phyloP scores from a whole-genome alignment of 176 grass and related monocot genomes.

The Chloris gayana region DNA sequence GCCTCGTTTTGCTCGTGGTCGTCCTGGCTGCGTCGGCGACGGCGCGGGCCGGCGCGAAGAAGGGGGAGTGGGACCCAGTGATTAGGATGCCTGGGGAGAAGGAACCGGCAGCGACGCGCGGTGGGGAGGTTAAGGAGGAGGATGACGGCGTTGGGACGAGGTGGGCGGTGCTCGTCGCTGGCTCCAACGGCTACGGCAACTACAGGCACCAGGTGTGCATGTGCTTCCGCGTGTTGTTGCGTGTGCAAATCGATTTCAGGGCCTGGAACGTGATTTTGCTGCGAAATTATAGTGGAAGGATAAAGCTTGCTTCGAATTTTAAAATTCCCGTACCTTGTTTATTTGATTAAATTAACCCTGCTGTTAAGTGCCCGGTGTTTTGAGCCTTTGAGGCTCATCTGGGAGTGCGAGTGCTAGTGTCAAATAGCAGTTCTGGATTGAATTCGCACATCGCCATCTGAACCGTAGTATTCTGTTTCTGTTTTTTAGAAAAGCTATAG shows the following conservation, averaged over 20 bases:
- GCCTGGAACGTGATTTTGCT: too few relatives aligned
- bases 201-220: slow-evolving; percentile 80
- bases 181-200: slow-evolving; percentile 81
- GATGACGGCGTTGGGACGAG: slow-evolving; percentile 59
- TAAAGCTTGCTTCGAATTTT: neutral
- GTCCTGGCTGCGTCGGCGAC: slow-evolving; percentile 25
- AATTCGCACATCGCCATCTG: neutral
- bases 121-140: neutral
- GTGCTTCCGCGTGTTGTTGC: neutral
- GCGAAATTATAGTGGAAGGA: neutral
- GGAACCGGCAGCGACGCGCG: neutral
- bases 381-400: neutral
- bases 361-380: neutral
- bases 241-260: neutral
- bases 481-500: too few relatives aligned
- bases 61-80: slow-evolving; percentile 49
- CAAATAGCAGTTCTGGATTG: neutral
- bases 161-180: slow-evolving; percentile 95
- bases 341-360: neutral
- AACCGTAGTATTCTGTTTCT: neutral
- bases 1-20: slow-evolving; percentile 38
- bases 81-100: slow-evolving; percentile 66
- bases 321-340: neutral
- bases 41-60: slow-evolving; percentile 24
- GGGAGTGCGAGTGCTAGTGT: neutral